Conservation (phyloP, 345 rosid species). For the Capsella bursapastoris region DNA sequence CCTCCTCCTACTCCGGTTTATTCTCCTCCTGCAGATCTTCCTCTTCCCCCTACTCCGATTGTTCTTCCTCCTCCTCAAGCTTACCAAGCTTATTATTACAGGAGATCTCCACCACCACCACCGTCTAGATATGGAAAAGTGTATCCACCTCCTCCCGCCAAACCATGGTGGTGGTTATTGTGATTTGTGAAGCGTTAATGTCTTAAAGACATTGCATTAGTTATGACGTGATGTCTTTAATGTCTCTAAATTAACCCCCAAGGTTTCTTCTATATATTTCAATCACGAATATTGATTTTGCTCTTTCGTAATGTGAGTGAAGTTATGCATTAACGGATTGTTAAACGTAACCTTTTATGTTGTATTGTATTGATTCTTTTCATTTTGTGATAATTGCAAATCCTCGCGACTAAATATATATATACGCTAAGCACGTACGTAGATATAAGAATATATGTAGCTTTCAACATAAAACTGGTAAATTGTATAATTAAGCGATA, state of each 20-base stretch:
- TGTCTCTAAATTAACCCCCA: constrained; percentile 1
- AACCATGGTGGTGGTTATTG: constrained; percentile 39
- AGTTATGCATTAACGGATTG: constrained; percentile 20
- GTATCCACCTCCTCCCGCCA: constrained; percentile 23
- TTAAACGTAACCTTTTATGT: neutral
- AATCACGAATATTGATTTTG: neutral
- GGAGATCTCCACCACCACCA: constrained; percentile 43
- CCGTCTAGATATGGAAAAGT: neutral
- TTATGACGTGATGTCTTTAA: constrained; percentile 1
- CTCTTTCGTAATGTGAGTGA: constrained; percentile 11
- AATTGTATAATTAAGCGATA: no score
- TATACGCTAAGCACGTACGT: neutral
- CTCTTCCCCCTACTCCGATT: constrained; percentile 24
- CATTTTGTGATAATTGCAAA: neutral
- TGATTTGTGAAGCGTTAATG: constrained; percentile 23
- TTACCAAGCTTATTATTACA: constrained; percentile 36
- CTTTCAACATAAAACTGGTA: neutral
- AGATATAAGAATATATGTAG: neutral
- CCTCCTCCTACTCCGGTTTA: constrained; percentile 2
- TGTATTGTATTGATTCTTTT: constrained; percentile 23
- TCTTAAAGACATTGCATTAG: constrained; percentile 16
- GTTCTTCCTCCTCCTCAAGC: constrained; percentile 30
- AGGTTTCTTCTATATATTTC: constrained; percentile 8
- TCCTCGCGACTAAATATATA: neutral
- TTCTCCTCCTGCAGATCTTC: neutral